phyloP scores from a whole-genome alignment of 1,284 basidiomycete genomes.

The Cryptococcus floricola region DNA sequence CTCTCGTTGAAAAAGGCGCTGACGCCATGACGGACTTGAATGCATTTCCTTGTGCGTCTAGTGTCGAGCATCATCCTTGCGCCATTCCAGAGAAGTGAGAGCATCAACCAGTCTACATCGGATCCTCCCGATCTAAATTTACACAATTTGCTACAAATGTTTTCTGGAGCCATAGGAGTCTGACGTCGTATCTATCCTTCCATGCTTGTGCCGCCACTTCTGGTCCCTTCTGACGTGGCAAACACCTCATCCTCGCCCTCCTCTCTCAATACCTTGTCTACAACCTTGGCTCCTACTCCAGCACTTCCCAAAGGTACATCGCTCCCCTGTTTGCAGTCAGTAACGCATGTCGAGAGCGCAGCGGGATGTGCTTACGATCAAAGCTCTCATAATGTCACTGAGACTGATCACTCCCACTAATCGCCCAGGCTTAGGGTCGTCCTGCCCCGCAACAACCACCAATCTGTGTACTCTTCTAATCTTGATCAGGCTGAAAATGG shows the following conservation, averaged over 20 bases:
- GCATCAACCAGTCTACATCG: not conserved
- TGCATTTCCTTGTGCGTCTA: too few relatives aligned
- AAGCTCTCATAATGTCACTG: slow-evolving; percentile 82
- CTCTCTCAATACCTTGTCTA: slow-evolving; percentile 36
- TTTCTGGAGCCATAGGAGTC: not conserved
- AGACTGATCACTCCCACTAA: slow-evolving; percentile 85
- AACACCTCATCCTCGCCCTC: slow-evolving; percentile 20
- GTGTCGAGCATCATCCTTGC: too few relatives aligned
- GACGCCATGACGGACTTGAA: too few relatives aligned
- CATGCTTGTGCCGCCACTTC: slow-evolving; percentile 3
- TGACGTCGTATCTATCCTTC: not conserved
- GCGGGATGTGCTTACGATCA: slow-evolving; percentile 55
- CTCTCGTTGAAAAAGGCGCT: too few relatives aligned
- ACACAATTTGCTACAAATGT: not conserved
- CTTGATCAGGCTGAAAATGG: slow-evolving; percentile 85
- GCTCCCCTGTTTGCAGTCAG: slow-evolving; percentile 16
- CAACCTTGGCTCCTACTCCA: slow-evolving; percentile 41
- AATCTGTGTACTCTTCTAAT: slow-evolving; percentile 89
- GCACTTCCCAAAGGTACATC: slow-evolving; percentile 40
- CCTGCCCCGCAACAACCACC: slow-evolving; percentile 69
- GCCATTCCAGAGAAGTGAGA: too few relatives aligned
- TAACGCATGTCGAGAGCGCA: not conserved
- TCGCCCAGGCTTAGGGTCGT: slow-evolving; percentile 56
- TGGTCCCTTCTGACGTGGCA: slow-evolving; percentile 10
- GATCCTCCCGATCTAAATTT: not conserved